Base-by-base conservation (phyloP, 2,329 filamentous ascomycete species). In the Colletotrichum costaricense region DNA sequence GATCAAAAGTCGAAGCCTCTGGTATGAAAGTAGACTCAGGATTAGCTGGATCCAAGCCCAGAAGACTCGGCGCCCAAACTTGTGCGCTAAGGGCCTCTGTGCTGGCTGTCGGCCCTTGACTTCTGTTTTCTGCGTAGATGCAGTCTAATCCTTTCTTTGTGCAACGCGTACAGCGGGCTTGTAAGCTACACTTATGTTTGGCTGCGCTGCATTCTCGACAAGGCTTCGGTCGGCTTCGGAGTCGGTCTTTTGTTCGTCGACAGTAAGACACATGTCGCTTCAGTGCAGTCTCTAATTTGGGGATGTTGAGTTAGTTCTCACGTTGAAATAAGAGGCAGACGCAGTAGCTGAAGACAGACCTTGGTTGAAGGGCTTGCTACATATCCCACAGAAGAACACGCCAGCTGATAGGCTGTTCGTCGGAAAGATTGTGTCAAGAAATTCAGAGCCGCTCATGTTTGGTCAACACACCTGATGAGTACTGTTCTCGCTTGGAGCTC, bases 141-240 rank as follows among this genome's bases (percentile, higher is more conserved):
- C 73, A 74, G 16, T 14, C 26, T 8, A 74, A 49, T 8, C 73
- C 73, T 58, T 66, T 74, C 52, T 63, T 54, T 5, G 14, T 24
- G 57, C 69, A 74, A n/a, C 69, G 69, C 26, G 46, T 38, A n/a
- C 73, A 74, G 12, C 38, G 28, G 14, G 46, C 22, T 8, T 73
- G 49, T 3, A 74, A 62, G 38, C 46, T 69, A 35, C 73, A 74
- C 19, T 74, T 74, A 28, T 52, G 63, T n/a, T 73, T 74, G 5
- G 69, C 63, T n/a, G 33, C 49, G 19, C 58, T 72, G 60, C 72
- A 74, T 57, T 68, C 69, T 24, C 28, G 60, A 9, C 73, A 74
- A 16, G 73, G 64, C 42, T 62, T 68, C 11, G 69, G 69, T 4
- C 73, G 65, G 16, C 63, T n/a, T 4, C 46, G 64, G 9, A 64